Evolutionary conservation across 768 basidiomycete genomes (phyloP).

Genomic region (Mycena chlorophos): DNA sequence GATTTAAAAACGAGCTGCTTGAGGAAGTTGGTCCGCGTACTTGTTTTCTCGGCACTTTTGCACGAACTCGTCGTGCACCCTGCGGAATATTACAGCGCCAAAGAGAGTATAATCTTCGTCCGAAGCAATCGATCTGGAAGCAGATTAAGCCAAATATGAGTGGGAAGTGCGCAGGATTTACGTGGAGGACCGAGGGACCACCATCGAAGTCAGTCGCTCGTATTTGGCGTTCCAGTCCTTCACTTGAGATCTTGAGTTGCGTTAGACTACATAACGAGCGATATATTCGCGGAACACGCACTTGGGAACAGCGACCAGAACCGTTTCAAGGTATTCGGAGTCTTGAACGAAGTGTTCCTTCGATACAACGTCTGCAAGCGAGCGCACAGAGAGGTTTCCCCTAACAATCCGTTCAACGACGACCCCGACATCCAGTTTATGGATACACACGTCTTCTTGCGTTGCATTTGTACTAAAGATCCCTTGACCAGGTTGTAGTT

Average conservation of each 20-base stretch:
- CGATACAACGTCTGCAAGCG: conserved; percentile 81
- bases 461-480: conserved; percentile 84
- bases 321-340: conserved; percentile 91
- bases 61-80: conserved; percentile 87
- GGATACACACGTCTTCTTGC: conserved; percentile 79
- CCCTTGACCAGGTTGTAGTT: conserved; percentile 95
- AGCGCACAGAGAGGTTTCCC: conserved; percentile 91
- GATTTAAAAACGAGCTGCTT: conserved; percentile 1
- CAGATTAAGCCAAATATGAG: conserved; percentile 8
- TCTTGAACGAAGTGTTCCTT: conserved; percentile 81
- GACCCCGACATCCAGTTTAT: neutral
- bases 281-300: conserved; percentile 38
- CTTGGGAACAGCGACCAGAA: conserved; percentile 94
- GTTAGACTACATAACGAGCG: conserved; percentile 26
- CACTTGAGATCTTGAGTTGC: conserved; percentile 55
- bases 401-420: conserved; percentile 40
- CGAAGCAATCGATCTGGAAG: conserved; percentile 62
- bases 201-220: conserved; percentile 84
- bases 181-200: conserved; percentile 91
- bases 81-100: conserved; percentile 84
- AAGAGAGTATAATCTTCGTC: conserved; percentile 91
- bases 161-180: conserved; percentile 39
- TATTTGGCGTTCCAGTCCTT: conserved; percentile 93
- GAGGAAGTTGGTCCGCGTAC: conserved; percentile 43
- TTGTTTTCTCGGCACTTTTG: conserved; percentile 96